These are phyloP conservation scores for Scytalidium sp. DNA, from an alignment of 2,329 filamentous ascomycete species.

Conservation along the genomic window DNA sequence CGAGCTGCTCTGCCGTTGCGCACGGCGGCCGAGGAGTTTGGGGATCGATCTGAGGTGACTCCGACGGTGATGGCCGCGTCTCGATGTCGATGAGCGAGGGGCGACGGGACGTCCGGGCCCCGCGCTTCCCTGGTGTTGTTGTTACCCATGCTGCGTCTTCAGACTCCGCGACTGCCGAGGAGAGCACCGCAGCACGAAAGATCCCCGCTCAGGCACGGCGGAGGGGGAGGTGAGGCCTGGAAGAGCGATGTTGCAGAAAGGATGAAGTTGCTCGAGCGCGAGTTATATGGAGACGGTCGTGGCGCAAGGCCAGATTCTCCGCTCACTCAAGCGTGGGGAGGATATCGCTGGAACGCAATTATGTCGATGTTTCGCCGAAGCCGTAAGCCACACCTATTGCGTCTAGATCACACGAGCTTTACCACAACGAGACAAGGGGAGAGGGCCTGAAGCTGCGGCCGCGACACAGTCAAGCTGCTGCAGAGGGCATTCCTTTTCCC, in stretches of 20 bases:
- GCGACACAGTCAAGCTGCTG: constrained; percentile 15
- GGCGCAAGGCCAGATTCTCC: constrained; percentile 17
- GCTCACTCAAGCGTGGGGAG: constrained; percentile 24
- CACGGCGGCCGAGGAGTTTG: constrained; percentile 18
- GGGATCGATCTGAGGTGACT: constrained; percentile 16
- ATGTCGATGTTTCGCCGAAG: constrained; percentile 4
- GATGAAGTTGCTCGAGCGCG: constrained; percentile 10
- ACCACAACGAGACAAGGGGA: constrained; percentile 12
- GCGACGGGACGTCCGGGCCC: constrained; percentile 20
- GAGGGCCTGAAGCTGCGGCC: constrained; percentile 3
- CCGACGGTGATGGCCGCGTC: constrained; percentile 17
- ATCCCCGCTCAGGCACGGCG: constrained; percentile 18
- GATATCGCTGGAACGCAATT: constrained; percentile 3
- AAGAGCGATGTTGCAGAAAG: constrained; percentile 5
- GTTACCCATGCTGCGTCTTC: constrained; percentile 26
- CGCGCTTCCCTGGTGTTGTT: constrained; percentile 24
- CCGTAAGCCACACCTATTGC: constrained; percentile 11
- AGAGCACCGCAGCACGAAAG: constrained; percentile 1
- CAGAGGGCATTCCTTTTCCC: constrained; percentile 6
- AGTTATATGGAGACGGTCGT: constrained; percentile 7
- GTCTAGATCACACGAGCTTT: constrained; percentile 16
- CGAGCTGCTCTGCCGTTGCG: constrained; percentile 24
- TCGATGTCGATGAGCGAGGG: constrained; percentile 10
- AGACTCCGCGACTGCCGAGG: constrained; percentile 18
- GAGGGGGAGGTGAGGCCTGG: neutral